phyloP scores from a whole-genome alignment of 2,329 filamentous ascomycete species.

The Botrytis fabae region DNA sequence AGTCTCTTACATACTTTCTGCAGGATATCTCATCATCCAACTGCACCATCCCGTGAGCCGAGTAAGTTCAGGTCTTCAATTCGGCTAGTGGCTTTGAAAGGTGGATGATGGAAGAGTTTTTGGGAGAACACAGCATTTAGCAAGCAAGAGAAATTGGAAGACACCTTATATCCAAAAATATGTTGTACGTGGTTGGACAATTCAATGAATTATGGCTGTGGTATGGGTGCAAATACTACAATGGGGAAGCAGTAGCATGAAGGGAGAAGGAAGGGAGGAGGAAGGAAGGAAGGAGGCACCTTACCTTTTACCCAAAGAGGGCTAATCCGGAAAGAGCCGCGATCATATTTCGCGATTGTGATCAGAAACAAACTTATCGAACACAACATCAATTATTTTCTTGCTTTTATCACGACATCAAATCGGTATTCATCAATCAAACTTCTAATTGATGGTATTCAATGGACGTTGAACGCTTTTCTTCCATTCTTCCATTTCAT shows the following conservation, averaged over 20 bases:
- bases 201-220: neutral
- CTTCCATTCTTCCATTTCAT: slow-evolving; percentile 15
- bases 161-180: neutral
- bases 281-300: neutral
- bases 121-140: slow-evolving; percentile 18
- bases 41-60: slow-evolving; percentile 19
- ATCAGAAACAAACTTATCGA: slow-evolving; percentile 11
- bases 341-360: slow-evolving; percentile 19
- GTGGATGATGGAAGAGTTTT: slow-evolving; percentile 1
- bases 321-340: slow-evolving; percentile 2
- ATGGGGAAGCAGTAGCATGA: neutral
- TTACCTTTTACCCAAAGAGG: neutral
- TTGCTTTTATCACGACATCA: neutral
- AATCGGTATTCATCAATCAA: neutral
- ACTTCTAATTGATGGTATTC: neutral
- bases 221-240: neutral
- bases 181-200: slow-evolving; percentile 2
- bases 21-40: slow-evolving; percentile 18
- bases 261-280: neutral
- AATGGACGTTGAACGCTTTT: neutral
- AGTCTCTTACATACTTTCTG: slow-evolving; percentile 13
- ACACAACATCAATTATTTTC: neutral
- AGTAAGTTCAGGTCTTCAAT: slow-evolving; percentile 16
- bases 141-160: slow-evolving; percentile 9
- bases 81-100: slow-evolving; percentile 22